Base-by-base conservation (phyloP, 2,329 filamentous ascomycete species). In the Corynespora cassiicola region DNA sequence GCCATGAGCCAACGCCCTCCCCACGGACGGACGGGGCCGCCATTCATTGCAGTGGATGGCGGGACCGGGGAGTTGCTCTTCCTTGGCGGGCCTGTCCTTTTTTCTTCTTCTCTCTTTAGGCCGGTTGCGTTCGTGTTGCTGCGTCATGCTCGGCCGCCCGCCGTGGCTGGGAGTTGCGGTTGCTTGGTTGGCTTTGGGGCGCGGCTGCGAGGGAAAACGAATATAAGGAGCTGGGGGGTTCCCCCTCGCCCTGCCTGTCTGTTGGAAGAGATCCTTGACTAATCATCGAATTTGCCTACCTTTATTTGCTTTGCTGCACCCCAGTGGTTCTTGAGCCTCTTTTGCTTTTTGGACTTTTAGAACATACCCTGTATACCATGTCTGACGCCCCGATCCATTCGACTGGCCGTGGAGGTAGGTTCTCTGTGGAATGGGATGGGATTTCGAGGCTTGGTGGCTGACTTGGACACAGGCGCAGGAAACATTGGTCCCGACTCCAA, bases 321-420 rank as follows among this genome's bases (percentile, higher is more conserved):
- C n/a, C n/a, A n/a, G n/a, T n/a, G n/a, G n/a, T n/a, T n/a, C n/a
- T n/a, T n/a, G n/a, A n/a, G n/a, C n/a, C n/a, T n/a, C n/a, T n/a
- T n/a, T n/a, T n/a, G n/a, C n/a, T n/a, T n/a, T n/a, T n/a, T n/a
- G n/a, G n/a, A n/a, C n/a, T n/a, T n/a, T n/a, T n/a, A n/a, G n/a
- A n/a, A n/a, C n/a, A n/a, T n/a, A n/a, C n/a, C n/a, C n/a, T 14
- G 28, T 4, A 14, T 43, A 58, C 19, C 17, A 68, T 65, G 63
- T 48, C 65, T 42, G 47, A 49, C 12, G 47, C 46, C 33, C 71
- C 69, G 6, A 68, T 77, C 38, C 72, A 76, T 45, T 82, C 79
- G 15, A 80, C 80, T 50, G 79, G 79, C 42, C 77, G 79, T 48
- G 79, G 79, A 65, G 79, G 79, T 80, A 68, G 42, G 66, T 42